Base-by-base conservation (phyloP, 2,329 filamentous ascomycete species). In the Microascus cirrosus region DNA sequence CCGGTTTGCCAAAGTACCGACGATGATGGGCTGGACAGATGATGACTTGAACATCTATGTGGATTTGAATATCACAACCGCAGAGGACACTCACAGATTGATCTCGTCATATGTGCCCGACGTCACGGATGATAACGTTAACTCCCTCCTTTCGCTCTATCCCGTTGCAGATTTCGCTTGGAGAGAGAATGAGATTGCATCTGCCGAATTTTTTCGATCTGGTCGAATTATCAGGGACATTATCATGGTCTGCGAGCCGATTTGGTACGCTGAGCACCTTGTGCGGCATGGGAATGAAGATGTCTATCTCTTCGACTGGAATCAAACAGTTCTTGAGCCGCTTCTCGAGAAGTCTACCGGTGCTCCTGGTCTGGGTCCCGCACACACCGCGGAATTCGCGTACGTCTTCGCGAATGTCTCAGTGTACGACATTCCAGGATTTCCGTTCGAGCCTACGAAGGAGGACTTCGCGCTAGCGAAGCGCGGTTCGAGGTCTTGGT, bases 1-100 rank as follows among this genome's bases (percentile, higher is more conserved):
- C 32, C 74, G 76, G 13, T 87, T 87, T 62, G 79, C 86, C 60
- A 77, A 81, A 58, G 80, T 88, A 0, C 83, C 83, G 1, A 78
- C 86, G 55, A 76, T 89, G 25, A 72, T 78, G 48, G 85, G 86
- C 15, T 79, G 75, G 75, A 69, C 66, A 48, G 65, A 78, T 34
- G 67, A 74, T 58, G 77, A 80, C 63, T 59, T 75, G 6, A 73
- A 73, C 10, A 65, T 71, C 32, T 77, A 74, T 64, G 76, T 73
- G 2, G 66, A 73, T 61, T 56, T 64, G 3, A 65, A 60, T 48
- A 75, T 78, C 60, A 60, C 66, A 10, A 77, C 71, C 0, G 60
- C 68, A 0, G 59, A 69, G 2, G 70, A 79, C 56, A 75, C 73
- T 0, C 61, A 62, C 24, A 62, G 65, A 3, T 77, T 75, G 60